A percentile compares a stretch with the other conserved stretches of the same genome.
Conservation (phyloP, 192 early-diverging fungal genomes). For the Kappamyces sp. region DNA sequence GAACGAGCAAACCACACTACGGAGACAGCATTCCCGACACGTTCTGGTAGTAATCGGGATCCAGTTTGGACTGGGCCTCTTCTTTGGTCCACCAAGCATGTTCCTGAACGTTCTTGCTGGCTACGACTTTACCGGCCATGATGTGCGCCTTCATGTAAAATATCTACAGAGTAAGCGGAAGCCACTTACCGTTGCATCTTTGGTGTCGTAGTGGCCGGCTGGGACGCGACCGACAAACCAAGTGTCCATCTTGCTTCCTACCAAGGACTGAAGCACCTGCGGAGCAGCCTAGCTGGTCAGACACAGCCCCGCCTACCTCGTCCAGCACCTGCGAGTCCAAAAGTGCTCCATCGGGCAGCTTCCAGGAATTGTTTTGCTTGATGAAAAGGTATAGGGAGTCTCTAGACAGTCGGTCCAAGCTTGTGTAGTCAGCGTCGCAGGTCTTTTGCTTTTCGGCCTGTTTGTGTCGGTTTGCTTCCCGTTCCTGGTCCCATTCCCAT, state of each 20-base stretch:
- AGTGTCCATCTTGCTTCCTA: constrained; percentile 70
- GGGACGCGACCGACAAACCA: constrained; percentile 86
- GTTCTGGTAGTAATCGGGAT: constrained; percentile 15
- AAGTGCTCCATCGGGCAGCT: too few species aligned
- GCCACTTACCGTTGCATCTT: constrained; percentile 30
- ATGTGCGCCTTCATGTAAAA: constrained; percentile 87
- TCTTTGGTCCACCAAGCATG: constrained; percentile 72
- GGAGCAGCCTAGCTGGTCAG: not conserved
- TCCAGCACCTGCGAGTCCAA: too few species aligned
- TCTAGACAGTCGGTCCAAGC: too few species aligned
- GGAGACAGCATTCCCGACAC: constrained; percentile 19
- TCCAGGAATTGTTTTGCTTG: too few species aligned
- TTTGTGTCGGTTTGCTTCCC: constrained; percentile 26
- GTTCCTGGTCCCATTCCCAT: constrained; percentile 24
- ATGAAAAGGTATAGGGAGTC: too few species aligned
- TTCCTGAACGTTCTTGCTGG: constrained; percentile 54
- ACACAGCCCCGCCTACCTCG: too few species aligned
- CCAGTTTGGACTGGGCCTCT: constrained; percentile 42
- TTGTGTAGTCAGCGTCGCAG: too few species aligned
- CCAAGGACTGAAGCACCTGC: constrained; percentile 25
- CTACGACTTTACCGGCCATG: constrained; percentile 63
- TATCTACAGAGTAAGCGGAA: constrained; percentile 33
- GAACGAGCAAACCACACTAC: not conserved
- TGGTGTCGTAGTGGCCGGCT: constrained; percentile 53
- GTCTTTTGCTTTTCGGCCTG: constrained; percentile 23